phyloP scores from a whole-genome alignment of 371 early-diverging fungal genomes.

The Parasitella parasitica region DNA sequence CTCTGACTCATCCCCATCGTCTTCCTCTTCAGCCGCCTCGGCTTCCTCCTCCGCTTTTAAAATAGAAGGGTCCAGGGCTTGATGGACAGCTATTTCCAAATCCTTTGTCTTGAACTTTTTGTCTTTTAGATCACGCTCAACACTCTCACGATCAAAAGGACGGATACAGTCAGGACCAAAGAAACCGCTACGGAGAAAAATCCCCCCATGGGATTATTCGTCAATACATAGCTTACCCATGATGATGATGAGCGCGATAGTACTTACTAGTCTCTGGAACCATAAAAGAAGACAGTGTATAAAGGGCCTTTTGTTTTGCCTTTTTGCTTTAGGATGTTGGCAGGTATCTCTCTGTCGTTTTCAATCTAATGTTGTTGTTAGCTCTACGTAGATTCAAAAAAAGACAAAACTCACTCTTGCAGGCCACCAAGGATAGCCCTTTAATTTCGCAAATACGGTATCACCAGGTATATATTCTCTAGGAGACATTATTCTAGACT shows the following conservation, averaged over 20 bases:
- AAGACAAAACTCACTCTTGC: constrained; percentile 51
- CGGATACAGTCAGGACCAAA: constrained; percentile 51
- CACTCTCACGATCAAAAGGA: constrained; percentile 42
- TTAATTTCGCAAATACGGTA: constrained; percentile 66
- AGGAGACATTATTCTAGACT: constrained; percentile 4
- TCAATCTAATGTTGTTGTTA: constrained; percentile 40
- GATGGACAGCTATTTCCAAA: constrained; percentile 41
- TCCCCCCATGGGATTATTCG: not conserved
- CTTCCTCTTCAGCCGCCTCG: constrained; percentile 13
- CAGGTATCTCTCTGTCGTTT: constrained; percentile 47
- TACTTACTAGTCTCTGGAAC: constrained; percentile 67
- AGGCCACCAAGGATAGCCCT: constrained; percentile 77
- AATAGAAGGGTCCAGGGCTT: constrained; percentile 37
- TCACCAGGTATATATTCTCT: constrained; percentile 52
- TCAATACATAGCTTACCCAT: not conserved
- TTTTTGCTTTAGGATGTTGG: constrained; percentile 51
- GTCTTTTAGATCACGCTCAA: constrained; percentile 49
- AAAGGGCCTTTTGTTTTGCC: constrained; percentile 48
- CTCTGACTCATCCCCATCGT: constrained; percentile 22
- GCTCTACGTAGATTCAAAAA: not conserved
- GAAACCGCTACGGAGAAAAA: constrained; percentile 37
- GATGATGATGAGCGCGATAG: not conserved
- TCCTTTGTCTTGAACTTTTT: constrained; percentile 55
- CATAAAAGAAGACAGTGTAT: constrained; percentile 63
- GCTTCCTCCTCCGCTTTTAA: constrained; percentile 25